Conservation (phyloP, 2,329 filamentous ascomycete genomes). For the Alternaria metachromatica region DNA sequence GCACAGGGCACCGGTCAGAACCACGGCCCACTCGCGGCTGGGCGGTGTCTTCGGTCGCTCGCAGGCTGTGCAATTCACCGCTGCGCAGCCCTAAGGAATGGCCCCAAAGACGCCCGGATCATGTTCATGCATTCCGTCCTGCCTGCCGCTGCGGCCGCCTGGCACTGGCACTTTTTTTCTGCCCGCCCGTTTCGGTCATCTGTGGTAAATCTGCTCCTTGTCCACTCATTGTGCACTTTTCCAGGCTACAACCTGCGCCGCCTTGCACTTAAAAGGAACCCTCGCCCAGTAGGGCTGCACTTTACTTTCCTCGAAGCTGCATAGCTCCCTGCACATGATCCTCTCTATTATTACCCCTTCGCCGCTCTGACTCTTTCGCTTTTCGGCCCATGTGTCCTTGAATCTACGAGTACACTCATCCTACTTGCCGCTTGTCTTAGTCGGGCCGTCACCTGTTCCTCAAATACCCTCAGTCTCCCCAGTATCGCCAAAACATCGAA, state of each 20-base stretch:
- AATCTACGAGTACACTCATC: constrained; percentile 20
- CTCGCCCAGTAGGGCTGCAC: constrained; percentile 31
- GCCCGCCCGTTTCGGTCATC: constrained; percentile 18
- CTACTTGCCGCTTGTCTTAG: constrained; percentile 34
- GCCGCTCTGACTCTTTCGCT: constrained; percentile 35
- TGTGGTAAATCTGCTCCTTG: constrained; percentile 20
- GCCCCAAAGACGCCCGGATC: constrained; percentile 31
- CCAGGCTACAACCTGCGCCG: constrained; percentile 43
- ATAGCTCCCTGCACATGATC: constrained; percentile 33
- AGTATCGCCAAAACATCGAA: neutral
- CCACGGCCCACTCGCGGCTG: constrained; percentile 34
- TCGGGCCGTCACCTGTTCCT: constrained; percentile 31
- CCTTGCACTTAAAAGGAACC: constrained; percentile 35
- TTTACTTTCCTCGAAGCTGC: constrained; percentile 26
- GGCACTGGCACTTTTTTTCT: constrained; percentile 23
- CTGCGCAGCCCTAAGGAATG: constrained; percentile 25
- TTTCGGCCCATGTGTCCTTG: constrained; percentile 21
- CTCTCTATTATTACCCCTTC: constrained; percentile 24
- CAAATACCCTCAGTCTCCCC: constrained; percentile 17
- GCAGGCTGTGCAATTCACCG: constrained; percentile 46
- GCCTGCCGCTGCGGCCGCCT: constrained; percentile 34
- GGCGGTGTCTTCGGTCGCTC: constrained; percentile 14
- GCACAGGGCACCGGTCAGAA: constrained; percentile 34
- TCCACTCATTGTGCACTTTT: constrained; percentile 32
- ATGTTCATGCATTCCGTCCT: constrained; percentile 32